Evolutionary conservation across 225 moss, liverwort and hornwort species (phyloP).

Genomic region (Bryum argenteum): DNA sequence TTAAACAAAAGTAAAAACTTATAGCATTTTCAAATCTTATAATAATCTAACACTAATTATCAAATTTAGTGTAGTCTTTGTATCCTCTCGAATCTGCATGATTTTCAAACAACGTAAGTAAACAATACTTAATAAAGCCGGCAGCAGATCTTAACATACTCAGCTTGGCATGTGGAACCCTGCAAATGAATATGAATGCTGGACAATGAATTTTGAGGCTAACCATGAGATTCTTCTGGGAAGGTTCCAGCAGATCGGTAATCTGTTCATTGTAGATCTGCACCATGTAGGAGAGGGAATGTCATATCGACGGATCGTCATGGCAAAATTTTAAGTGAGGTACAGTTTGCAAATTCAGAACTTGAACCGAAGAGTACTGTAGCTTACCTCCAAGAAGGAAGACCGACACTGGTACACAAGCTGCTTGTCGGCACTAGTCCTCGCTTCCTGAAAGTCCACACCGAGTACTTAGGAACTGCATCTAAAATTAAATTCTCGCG

Average conservation of each 20-base stretch:
- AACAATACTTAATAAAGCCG: too few species aligned
- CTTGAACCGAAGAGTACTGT: background rate
- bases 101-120: background rate
- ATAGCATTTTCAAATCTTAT: too few species aligned
- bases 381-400: conserved; percentile 83
- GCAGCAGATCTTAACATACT: background rate
- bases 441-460: conserved; percentile 70
- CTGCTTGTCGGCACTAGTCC: conserved; percentile 56
- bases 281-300: background rate
- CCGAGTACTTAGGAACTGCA: conserved; percentile 5
- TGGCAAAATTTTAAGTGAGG: too few species aligned
- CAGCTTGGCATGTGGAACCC: background rate
- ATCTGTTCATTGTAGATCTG: conserved; percentile 99
- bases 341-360: background rate
- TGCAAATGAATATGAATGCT: background rate
- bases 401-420: conserved; percentile 81
- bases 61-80: too few species aligned
- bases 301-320: background rate
- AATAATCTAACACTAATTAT: too few species aligned
- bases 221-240: conserved; percentile 82
- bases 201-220: background rate
- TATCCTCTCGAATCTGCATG: conserved; percentile 89
- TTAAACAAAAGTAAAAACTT: too few species aligned
- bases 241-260: too few species aligned
- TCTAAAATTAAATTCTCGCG: too few species aligned